Base-by-base conservation (phyloP, 1,139 yeast genomes). In the Yamadazyma dendronema region DNA sequence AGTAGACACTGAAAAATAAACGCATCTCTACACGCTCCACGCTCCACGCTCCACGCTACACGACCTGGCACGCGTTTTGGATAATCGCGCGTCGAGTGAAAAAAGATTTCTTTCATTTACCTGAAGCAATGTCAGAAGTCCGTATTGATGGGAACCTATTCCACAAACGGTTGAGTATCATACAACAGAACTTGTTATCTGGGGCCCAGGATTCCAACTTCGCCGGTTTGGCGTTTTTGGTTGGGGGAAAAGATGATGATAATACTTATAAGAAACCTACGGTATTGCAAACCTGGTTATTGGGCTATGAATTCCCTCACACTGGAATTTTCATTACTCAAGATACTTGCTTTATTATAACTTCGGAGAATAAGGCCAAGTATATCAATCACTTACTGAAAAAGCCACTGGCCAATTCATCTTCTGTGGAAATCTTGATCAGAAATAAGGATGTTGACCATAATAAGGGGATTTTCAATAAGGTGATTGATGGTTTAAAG, bases 271-370 rank as follows among this genome's bases (percentile, higher is more conserved):
- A 86, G 56, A 88, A 88, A 61, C 84, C 96, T 10, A 83, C 96
- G 0, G 85, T 86, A 34, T 63, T 90, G 34, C 97, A 90, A 58
- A 84, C 84, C 35, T 92, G 97, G 97, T 68, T 92, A 41, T 67
- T 92, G 41, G 97, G 97, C 5, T 92, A 90, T 57, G 97, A 94
- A 57, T 90, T 92, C 56, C 95, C 96, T 16, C 94, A 95, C 40
- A 89, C 97, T 1, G 82, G 81, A 30, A 63, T 92, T 41, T 79
- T 75, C 36, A 66, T 90, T 42, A 77, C 86, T 4, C 72, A 75
- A 38, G 76, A 76, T 31, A 79, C 79, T 50, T 68, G 82, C 34
- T 64, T 79, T 12, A 69, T 92, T 41, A 73, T 90, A 42, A 90
- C 97, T 0, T 82, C 94, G 26, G 84, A 81, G 37, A 88, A 89